Conservation (phyloP, 176 grass and related monocot genomes). For the Oryza meridionalis region DNA sequence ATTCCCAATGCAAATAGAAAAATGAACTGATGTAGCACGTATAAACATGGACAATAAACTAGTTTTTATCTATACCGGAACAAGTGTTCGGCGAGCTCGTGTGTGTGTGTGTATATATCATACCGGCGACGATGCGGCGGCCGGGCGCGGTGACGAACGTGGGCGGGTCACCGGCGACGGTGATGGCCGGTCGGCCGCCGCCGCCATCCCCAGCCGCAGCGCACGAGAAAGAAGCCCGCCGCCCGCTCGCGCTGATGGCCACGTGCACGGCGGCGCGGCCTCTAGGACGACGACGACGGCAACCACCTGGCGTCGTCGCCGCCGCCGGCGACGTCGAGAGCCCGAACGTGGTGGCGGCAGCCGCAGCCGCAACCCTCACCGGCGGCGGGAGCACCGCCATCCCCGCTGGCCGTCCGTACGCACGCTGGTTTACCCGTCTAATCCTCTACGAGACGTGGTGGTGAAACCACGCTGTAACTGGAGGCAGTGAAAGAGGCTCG, state of each 20-base stretch:
- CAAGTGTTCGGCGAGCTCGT: neutral
- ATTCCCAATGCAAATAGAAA: too few species aligned
- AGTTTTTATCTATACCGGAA: neutral
- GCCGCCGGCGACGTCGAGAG: neutral
- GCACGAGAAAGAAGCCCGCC: slow-evolving; percentile 24
- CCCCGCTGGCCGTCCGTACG: too few species aligned
- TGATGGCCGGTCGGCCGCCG: slow-evolving; percentile 42
- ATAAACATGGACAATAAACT: neutral
- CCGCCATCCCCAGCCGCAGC: slow-evolving; percentile 16
- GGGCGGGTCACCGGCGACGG: slow-evolving; percentile 72
- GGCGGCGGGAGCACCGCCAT: neutral
- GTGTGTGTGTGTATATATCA: neutral
- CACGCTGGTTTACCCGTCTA: too few species aligned
- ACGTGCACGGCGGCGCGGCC: neutral
- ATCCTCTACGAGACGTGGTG: neutral
- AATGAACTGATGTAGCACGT: neutral
- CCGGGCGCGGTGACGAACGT: slow-evolving; percentile 73
- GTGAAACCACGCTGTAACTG: neutral
- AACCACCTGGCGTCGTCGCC: neutral
- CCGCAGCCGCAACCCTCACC: neutral
- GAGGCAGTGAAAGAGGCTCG: neutral
- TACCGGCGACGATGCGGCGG: slow-evolving; percentile 89
- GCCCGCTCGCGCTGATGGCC: neutral
- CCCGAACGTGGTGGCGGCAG: neutral
- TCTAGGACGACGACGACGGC: too few species aligned